Percentiles rank a stretch among this genome's conserved stretches.
These are phyloP conservation scores for Lactifluus hygrophoroides DNA, from an alignment of 768 basidiomycete genomes.

Conservation along the genomic window DNA sequence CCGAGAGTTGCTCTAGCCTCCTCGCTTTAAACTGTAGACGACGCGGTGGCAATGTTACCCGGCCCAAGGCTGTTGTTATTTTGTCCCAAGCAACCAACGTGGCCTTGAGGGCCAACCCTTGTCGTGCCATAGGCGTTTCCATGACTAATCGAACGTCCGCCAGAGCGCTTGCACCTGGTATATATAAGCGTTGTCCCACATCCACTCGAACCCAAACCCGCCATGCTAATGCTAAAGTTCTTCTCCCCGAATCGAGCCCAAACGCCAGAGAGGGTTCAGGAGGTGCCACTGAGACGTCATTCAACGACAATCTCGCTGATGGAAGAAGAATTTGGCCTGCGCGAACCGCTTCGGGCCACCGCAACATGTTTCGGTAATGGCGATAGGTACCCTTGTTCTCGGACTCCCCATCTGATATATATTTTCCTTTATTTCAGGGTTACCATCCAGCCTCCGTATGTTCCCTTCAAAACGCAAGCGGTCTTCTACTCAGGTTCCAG, in stretches of 20 bases:
- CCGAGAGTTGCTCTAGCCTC: no score
- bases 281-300: background rate
- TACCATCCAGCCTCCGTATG: slow-evolving; percentile 1
- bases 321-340: slow-evolving; percentile 10
- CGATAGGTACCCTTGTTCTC: background rate
- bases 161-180: background rate
- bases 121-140: no score
- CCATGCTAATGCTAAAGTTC: background rate
- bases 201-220: background rate
- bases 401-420: background rate
- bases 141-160: no score
- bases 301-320: slow-evolving; percentile 10
- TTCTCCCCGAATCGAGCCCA: background rate
- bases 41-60: no score
- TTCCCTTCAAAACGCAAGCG: slow-evolving; percentile 1
- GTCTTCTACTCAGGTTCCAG: slow-evolving; percentile 1
- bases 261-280: background rate
- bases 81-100: no score
- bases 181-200: background rate
- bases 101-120: no score
- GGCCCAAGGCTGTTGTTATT: no score
- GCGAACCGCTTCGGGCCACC: background rate
- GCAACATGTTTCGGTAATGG: background rate
- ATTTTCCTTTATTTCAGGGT: background rate
- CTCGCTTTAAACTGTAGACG: no score